Conservation (phyloP, 495 filamentous ascomycete genomes). For the Penicillium herquei region DNA sequence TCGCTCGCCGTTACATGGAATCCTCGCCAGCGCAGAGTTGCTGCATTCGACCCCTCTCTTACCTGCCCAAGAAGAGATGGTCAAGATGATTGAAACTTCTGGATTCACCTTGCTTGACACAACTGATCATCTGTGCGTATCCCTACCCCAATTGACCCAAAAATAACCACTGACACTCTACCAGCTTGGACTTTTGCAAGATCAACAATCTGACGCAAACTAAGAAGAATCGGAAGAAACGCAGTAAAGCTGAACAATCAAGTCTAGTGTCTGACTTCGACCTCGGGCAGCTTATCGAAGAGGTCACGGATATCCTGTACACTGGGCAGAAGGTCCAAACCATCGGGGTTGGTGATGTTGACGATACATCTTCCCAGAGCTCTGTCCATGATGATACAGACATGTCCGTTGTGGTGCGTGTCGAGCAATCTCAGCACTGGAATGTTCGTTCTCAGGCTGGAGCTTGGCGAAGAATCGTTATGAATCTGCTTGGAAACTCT, state of each 20-base stretch:
- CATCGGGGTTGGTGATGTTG: neutral
- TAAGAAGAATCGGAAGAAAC: conserved; percentile 8
- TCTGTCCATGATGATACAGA: neutral
- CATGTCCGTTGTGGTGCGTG: conserved; percentile 53
- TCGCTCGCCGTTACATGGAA: conserved; percentile 68
- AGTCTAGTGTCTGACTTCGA: conserved; percentile 36
- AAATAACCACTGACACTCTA: neutral
- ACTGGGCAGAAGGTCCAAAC: conserved; percentile 36
- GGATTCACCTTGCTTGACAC: conserved; percentile 68
- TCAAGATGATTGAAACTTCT: conserved; percentile 63
- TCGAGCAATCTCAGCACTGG: conserved; percentile 51
- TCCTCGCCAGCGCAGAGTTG: conserved; percentile 64
- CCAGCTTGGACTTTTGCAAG: conserved; percentile 54
- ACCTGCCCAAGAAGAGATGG: conserved; percentile 53
- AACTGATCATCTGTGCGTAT: conserved; percentile 55
- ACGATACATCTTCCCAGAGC: neutral
- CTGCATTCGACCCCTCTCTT: conserved; percentile 54
- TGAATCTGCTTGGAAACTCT: conserved; percentile 73
- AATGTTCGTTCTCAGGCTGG: conserved; percentile 58
- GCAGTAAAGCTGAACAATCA: conserved; percentile 1
- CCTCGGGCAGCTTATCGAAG: conserved; percentile 53
- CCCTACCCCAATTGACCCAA: neutral
- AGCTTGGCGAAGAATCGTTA: conserved; percentile 62
- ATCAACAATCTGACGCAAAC: conserved; percentile 41
- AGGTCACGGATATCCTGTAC: conserved; percentile 59